Conservation (phyloP, 2,329 filamentous ascomycete genomes). For the Geosmithia putterillii region DNA sequence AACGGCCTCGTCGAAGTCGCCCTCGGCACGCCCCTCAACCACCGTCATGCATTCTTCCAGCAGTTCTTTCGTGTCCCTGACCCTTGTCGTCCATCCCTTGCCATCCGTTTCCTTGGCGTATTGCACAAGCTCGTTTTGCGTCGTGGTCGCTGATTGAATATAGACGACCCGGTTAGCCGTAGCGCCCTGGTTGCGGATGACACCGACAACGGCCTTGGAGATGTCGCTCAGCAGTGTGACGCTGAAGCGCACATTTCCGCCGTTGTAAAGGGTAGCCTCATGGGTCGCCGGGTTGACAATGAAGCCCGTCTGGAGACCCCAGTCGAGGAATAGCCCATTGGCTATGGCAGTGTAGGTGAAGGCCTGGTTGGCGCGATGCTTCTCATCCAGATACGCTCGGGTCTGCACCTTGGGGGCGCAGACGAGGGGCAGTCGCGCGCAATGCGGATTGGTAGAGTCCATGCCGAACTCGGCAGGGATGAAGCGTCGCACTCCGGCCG, state of each 20-base stretch:
- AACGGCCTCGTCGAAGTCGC: constrained; percentile 14
- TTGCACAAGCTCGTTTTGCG: constrained; percentile 31
- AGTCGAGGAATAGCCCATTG: constrained; percentile 47
- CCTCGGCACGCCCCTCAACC: constrained; percentile 11
- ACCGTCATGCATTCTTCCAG: constrained; percentile 7
- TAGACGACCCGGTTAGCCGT: constrained; percentile 38
- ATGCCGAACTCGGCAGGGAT: constrained; percentile 45
- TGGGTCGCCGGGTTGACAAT: constrained; percentile 26
- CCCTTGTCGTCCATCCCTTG: constrained; percentile 31
- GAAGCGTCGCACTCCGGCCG: constrained; percentile 48
- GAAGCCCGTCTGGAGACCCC: constrained; percentile 30
- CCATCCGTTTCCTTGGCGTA: constrained; percentile 31
- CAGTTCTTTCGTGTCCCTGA: constrained; percentile 11
- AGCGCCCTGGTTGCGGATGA: constrained; percentile 33
- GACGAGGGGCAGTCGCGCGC: constrained; percentile 35
- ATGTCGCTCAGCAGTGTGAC: constrained; percentile 32
- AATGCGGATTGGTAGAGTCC: constrained; percentile 18
- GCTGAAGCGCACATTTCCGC: constrained; percentile 34
- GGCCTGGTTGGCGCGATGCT: constrained; percentile 18
- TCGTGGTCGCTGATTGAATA: constrained; percentile 26
- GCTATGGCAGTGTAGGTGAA: constrained; percentile 44
- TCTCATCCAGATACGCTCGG: constrained; percentile 24
- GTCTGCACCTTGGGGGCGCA: constrained; percentile 29
- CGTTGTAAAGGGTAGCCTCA: constrained; percentile 31
- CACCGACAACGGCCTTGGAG: constrained; percentile 33